phyloP scores from a whole-genome alignment of 306 rosid species.

The Rosa lucieae region DNA sequence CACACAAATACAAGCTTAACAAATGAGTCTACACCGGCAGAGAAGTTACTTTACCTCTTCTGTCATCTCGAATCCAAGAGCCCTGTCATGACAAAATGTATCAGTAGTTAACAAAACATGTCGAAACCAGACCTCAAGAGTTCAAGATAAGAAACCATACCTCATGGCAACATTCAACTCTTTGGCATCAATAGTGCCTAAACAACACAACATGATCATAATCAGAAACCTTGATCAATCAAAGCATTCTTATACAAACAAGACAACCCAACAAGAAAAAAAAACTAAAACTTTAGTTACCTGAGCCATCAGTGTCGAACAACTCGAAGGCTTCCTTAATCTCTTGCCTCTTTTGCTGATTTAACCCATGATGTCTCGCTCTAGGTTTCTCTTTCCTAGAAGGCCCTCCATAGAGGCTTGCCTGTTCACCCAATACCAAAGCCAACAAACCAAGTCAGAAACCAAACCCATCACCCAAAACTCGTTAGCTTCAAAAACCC shows the following conservation, averaged over 20 bases:
- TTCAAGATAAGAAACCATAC: conserved; percentile 33
- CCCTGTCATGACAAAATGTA: conserved; percentile 59
- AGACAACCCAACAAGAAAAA: conserved; percentile 1
- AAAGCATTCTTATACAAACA: neutral
- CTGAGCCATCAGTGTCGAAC: conserved; percentile 94
- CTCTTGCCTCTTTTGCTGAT: conserved; percentile 75
- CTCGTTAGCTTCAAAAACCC: neutral
- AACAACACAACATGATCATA: conserved; percentile 23
- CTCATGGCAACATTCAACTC: conserved; percentile 98
- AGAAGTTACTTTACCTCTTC: conserved; percentile 64
- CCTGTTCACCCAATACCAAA: conserved; percentile 38
- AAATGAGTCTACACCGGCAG: neutral
- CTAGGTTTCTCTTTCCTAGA: conserved; percentile 62
- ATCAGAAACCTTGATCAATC: neutral
- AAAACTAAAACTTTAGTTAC: conserved; percentile 31
- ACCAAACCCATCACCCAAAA: neutral
- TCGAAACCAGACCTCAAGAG: neutral
- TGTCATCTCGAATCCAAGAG: conserved; percentile 99
- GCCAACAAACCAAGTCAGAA: neutral
- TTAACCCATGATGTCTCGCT: conserved; percentile 52
- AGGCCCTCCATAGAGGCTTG: conserved; percentile 49
- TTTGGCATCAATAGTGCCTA: conserved; percentile 92
- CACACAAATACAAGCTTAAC: neutral
- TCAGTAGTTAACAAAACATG: conserved; percentile 4
- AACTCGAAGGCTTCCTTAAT: conserved; percentile 90